Evolutionary conservation across 2,329 filamentous ascomycete genomes (phyloP).

Genomic region (Mycosphaerella arachidis): DNA sequence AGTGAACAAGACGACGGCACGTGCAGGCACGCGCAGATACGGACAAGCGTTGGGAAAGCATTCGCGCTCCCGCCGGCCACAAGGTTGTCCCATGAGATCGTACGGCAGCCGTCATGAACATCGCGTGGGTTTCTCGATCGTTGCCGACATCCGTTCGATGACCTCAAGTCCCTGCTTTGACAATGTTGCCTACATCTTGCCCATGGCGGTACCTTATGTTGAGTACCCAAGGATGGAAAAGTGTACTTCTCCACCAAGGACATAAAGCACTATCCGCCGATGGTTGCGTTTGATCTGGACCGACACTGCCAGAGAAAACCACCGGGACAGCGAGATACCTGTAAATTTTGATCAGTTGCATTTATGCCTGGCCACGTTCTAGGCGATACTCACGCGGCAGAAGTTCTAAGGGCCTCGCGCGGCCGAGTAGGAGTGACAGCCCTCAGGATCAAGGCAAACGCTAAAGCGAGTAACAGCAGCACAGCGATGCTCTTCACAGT

Average conservation of each 20-base stretch:
- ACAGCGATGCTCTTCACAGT: neutral
- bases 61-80: neutral
- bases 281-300: no score
- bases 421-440: neutral
- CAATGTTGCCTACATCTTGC: no score
- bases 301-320: neutral
- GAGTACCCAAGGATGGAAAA: no score
- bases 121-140: no score
- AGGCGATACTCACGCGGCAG: neutral
- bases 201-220: no score
- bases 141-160: no score
- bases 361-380: no score
- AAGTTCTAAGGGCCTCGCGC: neutral
- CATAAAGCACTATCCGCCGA: no score
- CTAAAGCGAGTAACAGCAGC: neutral
- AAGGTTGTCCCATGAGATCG: neutral
- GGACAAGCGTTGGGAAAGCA: neutral
- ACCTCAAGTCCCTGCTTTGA: no score
- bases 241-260: no score
- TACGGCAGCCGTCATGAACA: neutral
- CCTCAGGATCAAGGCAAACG: neutral
- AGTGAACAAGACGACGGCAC: neutral
- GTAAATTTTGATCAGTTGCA: no score
- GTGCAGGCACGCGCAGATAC: no score
- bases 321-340: neutral